These are phyloP conservation scores for Citrus sp. DNA, from an alignment of 345 rosid genomes.

Conservation along the genomic window DNA sequence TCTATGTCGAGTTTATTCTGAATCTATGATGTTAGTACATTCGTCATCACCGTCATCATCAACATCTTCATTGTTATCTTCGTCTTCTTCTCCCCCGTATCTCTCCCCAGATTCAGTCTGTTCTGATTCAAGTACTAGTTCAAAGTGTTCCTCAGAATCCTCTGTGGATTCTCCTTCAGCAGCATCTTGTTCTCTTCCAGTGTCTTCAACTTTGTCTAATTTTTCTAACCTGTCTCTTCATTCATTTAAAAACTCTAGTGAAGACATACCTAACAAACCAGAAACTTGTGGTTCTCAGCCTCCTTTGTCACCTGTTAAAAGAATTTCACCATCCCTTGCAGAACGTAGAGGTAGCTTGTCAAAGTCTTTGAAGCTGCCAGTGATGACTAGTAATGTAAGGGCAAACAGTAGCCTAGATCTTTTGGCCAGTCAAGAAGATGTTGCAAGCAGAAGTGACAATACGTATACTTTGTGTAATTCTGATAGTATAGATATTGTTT, in stretches of 20 bases:
- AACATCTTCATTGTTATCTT: conserved; percentile 40
- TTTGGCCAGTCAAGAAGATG: conserved; percentile 31
- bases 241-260: conserved; percentile 43
- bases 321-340: conserved; percentile 67
- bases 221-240: conserved; percentile 56
- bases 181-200: conserved; percentile 47
- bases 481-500: conserved; percentile 50
- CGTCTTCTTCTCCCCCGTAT: conserved; percentile 68
- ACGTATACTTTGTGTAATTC: conserved; percentile 35
- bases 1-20: conserved; percentile 86
- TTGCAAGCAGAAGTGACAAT: conserved; percentile 21
- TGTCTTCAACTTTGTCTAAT: conserved; percentile 57
- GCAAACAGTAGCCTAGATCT: conserved; percentile 21
- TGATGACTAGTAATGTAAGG: conserved; percentile 40
- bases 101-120: conserved; percentile 75
- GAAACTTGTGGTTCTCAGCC: conserved; percentile 30
- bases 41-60: conserved; percentile 58
- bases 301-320: conserved; percentile 39
- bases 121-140: conserved; percentile 61
- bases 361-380: conserved; percentile 70
- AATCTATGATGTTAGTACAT: conserved; percentile 87
- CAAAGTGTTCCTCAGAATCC: conserved; percentile 60
- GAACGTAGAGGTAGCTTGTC: conserved; percentile 81
- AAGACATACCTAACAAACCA: conserved; percentile 26
- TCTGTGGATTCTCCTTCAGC: conserved; percentile 70